phyloP scores from a whole-genome alignment of 2,329 filamentous ascomycete species.

The Ophiostoma himal-ulmi region DNA sequence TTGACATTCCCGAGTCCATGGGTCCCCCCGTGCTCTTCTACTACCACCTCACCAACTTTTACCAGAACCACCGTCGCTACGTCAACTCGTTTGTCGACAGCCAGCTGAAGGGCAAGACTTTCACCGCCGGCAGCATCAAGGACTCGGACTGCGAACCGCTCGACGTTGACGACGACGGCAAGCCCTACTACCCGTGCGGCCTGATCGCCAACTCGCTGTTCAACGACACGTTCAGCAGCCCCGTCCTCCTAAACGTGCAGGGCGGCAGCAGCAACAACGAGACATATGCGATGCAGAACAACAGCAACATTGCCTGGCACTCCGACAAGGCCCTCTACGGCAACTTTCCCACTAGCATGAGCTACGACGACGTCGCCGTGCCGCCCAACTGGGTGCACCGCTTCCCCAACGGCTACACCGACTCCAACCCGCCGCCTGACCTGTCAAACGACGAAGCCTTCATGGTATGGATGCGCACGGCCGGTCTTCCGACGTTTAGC shows the following conservation, averaged over 20 bases:
- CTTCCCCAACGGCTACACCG: slow-evolving; percentile 66
- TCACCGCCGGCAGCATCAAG: slow-evolving; percentile 55
- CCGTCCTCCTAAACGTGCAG: slow-evolving; percentile 53
- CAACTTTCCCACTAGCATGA: slow-evolving; percentile 53
- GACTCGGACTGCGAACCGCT: slow-evolving; percentile 72
- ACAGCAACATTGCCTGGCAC: slow-evolving; percentile 73
- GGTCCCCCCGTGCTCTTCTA: slow-evolving; percentile 82
- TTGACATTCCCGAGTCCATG: slow-evolving; percentile 73
- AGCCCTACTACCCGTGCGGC: slow-evolving; percentile 88
- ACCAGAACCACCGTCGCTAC: slow-evolving; percentile 96
- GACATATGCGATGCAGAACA: slow-evolving; percentile 70
- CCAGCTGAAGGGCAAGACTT: slow-evolving; percentile 68
- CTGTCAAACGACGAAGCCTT: slow-evolving; percentile 74
- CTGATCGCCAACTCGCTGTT: slow-evolving; percentile 95
- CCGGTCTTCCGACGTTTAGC: slow-evolving; percentile 87
- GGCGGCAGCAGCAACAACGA: slow-evolving; percentile 36
- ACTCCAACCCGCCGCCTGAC: slow-evolving; percentile 60
- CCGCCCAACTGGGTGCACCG: slow-evolving; percentile 78
- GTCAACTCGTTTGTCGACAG: slow-evolving; percentile 80
- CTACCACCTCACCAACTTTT: slow-evolving; percentile 95
- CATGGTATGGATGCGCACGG: slow-evolving; percentile 98
- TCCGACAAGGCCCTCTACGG: slow-evolving; percentile 79
- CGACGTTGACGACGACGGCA: slow-evolving; percentile 41
- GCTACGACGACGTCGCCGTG: slow-evolving; percentile 60
- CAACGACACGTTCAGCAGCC: slow-evolving; percentile 79